Conservation (phyloP, 495 filamentous ascomycete genomes). For the Aspergillus coremiiformis region DNA sequence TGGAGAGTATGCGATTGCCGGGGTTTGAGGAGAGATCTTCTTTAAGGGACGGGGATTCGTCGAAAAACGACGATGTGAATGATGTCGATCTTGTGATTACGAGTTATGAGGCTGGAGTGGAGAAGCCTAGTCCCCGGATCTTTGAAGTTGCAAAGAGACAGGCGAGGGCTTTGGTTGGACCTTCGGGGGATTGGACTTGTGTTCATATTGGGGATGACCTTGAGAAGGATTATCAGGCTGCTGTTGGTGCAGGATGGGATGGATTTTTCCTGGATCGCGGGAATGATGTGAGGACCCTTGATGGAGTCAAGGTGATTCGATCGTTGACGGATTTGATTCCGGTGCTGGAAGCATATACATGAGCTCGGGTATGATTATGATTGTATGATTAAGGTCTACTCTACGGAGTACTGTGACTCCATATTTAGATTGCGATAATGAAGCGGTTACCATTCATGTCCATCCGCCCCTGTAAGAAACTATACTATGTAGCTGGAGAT, state of each 20-base stretch:
- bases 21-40: conserved; percentile 31
- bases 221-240: conserved; percentile 54
- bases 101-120: conserved; percentile 64
- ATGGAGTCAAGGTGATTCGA: conserved; percentile 15
- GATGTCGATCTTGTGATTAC: conserved; percentile 62
- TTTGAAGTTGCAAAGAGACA: conserved; percentile 53
- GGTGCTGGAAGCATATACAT: not conserved
- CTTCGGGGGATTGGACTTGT: conserved; percentile 32
- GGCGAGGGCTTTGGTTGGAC: conserved; percentile 20
- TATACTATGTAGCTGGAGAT: too few species aligned
- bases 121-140: conserved; percentile 58
- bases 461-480: not conserved
- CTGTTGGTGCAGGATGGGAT: conserved; percentile 57
- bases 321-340: conserved; percentile 27
- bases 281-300: conserved; percentile 1
- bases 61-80: not conserved
- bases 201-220: conserved; percentile 65
- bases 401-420: not conserved
- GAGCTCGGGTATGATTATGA: not conserved
- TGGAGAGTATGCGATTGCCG: conserved; percentile 28
- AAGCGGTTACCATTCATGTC: not conserved
- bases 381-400: not conserved
- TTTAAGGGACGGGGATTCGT: too few species aligned
- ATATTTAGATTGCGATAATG: not conserved
- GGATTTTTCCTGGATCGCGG: conserved; percentile 44